These are phyloP conservation scores for Botrytis aclada DNA, from an alignment of 2,329 filamentous ascomycete genomes.

Conservation along the genomic window DNA sequence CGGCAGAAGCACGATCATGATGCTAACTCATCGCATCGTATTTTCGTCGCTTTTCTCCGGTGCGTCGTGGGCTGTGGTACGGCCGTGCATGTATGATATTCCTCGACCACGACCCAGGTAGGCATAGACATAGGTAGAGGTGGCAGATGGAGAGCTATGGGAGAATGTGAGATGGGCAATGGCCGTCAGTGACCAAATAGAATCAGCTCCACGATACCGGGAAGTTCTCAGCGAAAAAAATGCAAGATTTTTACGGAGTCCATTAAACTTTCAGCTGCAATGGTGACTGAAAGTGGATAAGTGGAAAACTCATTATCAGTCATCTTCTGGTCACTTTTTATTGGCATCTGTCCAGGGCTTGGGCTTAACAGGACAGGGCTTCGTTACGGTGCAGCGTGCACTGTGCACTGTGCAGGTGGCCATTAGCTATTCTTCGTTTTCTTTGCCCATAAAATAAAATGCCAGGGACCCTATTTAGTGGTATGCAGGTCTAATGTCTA, in stretches of 20 bases:
- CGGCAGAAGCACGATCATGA: not conserved
- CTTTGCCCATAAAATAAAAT: not conserved
- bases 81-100: conserved; percentile 16
- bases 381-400: not conserved
- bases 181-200: conserved; percentile 12
- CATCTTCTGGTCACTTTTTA: not conserved
- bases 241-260: conserved; percentile 14
- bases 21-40: not conserved
- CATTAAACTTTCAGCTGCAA: conserved; percentile 19
- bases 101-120: not conserved
- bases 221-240: not conserved
- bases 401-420: conserved; percentile 13
- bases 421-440: not conserved
- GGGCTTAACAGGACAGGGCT: not conserved
- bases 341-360: not conserved
- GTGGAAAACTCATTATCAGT: not conserved
- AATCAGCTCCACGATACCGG: conserved; percentile 17
- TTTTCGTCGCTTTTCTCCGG: conserved; percentile 4
- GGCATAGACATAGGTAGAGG: not conserved
- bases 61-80: conserved; percentile 18
- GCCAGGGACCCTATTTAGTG: conserved; percentile 12
- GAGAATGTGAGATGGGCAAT: not conserved
- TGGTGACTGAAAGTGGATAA: conserved; percentile 19
- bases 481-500: conserved; percentile 17
- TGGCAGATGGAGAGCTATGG: not conserved